Evolutionary conservation across 164 flowering plant species (phyloP), one percentile per base, ranked within the genome.

Genomic region (Stephania cephalantha): DNA sequence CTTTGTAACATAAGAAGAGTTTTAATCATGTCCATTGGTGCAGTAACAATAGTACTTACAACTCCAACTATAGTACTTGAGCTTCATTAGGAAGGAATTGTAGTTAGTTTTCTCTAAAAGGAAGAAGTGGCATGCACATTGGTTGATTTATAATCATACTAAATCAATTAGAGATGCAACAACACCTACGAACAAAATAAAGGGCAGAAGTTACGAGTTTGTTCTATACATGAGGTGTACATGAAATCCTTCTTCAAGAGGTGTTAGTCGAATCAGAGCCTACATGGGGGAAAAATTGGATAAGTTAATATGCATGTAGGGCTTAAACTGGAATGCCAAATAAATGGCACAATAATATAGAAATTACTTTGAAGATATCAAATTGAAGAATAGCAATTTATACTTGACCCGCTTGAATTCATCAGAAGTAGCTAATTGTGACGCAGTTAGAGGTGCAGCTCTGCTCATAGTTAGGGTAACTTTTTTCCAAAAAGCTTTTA

Each of bases 341-440:
- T 48, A 77, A 42, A 70, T 66, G 18, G 74, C 61, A 70, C 58
- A 76, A 70, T 73, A 74, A 25, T 6, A 18, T 79, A 76, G 75
- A 81, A 79, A 80, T 81, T 76, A 82, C 82, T 77, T 75, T 71
- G 66, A 73, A 31, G 44, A 67, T 44, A 74, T 81, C 71, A 80
- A 80, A 85, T 29, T 73, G 74, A 79, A 81, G n/a, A 71, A 18
- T 73, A 78, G 74, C 73, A 76, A 83, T 73, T 80, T 78, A 83
- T 81, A 85, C 75, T 81, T 78, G 77, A 94, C 97, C 93, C 77
- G 93, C 90, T 95, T 95, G 83, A 91, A 82, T 87, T 95, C 99
- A 85, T 95, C 97, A 84, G 93, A 95, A 61, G 99, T 88, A 72
- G 93, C 97, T 68, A 95, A n/a, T n/a, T n/a, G n/a, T n/a, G n/a